Evolutionary conservation across 768 basidiomycete genomes (phyloP), one percentile per base, ranked within the genome.

Genomic region (Naganishia friedmannii): DNA sequence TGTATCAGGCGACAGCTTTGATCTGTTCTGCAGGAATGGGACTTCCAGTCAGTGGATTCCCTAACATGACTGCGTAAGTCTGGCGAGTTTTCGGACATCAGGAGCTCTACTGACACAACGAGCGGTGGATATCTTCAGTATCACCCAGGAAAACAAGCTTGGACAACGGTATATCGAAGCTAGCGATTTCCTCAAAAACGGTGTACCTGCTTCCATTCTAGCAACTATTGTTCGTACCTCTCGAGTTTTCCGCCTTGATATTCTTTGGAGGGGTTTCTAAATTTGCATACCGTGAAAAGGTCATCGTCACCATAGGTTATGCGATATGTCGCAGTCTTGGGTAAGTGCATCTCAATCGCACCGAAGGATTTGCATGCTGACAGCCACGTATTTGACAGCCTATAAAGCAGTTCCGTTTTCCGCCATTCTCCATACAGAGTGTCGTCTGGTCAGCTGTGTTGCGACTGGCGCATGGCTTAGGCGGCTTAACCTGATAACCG

Each of bases 11-110:
- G 1, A 96, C 93, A 39, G 93, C 87, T 17, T 84, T 97, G 71
- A 89, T 96, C 63, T 97, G 95, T 78, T 94, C 92, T 3, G 84
- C 92, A 6, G 96, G 95, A 1, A 99, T 99, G 96, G 95, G 92
- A 13, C 91, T 98, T 86, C 94, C 95, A 2, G 93, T 98, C 46
- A 93, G 92, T 72, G 96, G 96, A n/a, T 99, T 98, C 84, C 95
- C 95, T 0, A 96, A 97, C 80, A 92, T 96, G 82, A 93, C 92
- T 58, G 92, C 93, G 93, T 94, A 69, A 77, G 78, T 74, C 2
- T 21, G 15, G 42, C 39, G 19, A 31, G 39, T 46, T 2, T 26
- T 32, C n/a, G 51, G 26, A 45, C 37, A 1, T n/a, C 17, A 19
- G 53, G 7, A 32, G 6, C 26, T 23, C 7, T 42, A 17, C 42